Evolutionary conservation across 1,139 yeast genomes (phyloP), one percentile per base, ranked within the genome.

Genomic region (Pichia sp.): DNA sequence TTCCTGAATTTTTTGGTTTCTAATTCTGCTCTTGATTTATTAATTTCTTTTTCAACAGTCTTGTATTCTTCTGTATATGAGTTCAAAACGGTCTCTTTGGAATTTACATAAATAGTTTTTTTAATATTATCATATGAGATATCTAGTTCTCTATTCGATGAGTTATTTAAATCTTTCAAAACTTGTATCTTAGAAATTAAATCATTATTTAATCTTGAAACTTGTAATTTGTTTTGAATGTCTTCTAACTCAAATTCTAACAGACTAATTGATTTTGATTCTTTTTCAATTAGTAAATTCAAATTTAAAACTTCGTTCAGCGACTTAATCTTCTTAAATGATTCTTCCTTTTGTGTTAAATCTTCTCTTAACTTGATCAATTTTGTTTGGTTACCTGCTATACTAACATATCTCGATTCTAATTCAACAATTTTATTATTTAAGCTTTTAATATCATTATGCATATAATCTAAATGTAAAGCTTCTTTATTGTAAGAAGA

Each of bases 121-220:
- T 38, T 29, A 41, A 44, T 38, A 26, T 47, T 45, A 6, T 23
- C 34, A 25, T 18, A 25, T 6, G 40, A 29, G 9, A 27, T 18
- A 3, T 42, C 27, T 23, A 40, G 15, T 20, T 45, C 52, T 11
- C 45, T 44, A n/a, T 25, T 30, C n/a, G 55, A 27, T 2, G 49
- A 55, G 27, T 43, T 40, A 30, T 56, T 57, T 43, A 72, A 70
- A 40, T 72, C 76, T 20, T 60, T 61, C 16, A 81, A 58, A 37
- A 79, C 61, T 0, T 72, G 68, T 2, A 77, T 58, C 55, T 74
- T 77, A 0, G 85, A 80, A 51, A 76, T 68, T 2, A 74, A 58
- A 46, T 81, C 92, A 1, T 85, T 72, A 58, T 80, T 84, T 53
- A 74, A 74, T 55, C 77, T 81, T 16, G 77, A 73, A 18, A 68